Percentiles rank a stretch among this genome's conserved stretches.
These are phyloP conservation scores for Eucalyptus polyanthemos DNA, from an alignment of 345 rosid genomes.

Conservation along the genomic window DNA sequence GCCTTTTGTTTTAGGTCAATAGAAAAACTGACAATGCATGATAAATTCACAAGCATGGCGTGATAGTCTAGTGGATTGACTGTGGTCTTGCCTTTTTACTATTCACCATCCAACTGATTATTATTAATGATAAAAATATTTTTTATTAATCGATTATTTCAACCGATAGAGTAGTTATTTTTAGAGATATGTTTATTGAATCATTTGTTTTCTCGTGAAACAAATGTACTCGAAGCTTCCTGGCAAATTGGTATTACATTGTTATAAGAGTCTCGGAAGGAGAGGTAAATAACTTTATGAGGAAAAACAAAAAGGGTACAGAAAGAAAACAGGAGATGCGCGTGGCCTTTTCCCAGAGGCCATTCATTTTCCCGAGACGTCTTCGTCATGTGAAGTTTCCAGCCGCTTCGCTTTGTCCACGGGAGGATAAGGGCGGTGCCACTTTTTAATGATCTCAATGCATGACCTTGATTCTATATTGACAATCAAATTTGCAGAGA, in stretches of 20 bases:
- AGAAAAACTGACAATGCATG: background rate
- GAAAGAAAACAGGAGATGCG: background rate
- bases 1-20: background rate
- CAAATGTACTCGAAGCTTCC: background rate
- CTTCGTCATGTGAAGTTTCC: background rate
- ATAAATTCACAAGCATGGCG: background rate
- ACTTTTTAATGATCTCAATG: background rate
- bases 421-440: background rate
- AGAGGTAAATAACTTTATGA: background rate
- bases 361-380: background rate
- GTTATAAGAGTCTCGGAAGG: background rate
- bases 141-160: background rate
- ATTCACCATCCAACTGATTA: background rate
- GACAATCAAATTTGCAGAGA: background rate
- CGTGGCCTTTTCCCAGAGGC: background rate
- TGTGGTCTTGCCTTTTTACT: background rate
- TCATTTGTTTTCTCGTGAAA: background rate
- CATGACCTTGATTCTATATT: background rate
- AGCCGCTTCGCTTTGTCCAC: background rate
- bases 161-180: background rate
- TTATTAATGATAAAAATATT: background rate
- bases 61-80: background rate
- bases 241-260: background rate
- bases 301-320: background rate
- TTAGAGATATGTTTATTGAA: background rate